These are phyloP conservation scores for Tulasnella sp. DNA, from an alignment of 768 basidiomycete species.

Conservation along the genomic window DNA sequence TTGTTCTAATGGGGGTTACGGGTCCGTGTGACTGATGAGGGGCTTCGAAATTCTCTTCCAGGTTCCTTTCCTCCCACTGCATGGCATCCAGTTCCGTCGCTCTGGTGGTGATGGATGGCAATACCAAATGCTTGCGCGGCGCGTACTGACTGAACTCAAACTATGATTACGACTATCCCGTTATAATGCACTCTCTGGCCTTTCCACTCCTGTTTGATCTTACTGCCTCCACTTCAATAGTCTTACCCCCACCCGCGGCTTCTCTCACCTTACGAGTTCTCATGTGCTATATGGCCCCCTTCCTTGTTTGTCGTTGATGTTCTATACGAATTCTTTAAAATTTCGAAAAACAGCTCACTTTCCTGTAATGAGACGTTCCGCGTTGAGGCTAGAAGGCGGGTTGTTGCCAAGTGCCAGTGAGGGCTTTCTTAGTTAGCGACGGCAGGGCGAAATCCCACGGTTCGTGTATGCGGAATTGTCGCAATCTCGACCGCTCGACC, in stretches of 20 bases:
- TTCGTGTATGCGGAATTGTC: neutral
- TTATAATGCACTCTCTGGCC: neutral
- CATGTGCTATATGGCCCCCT: neutral
- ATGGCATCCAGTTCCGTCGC: slow-evolving; percentile 93
- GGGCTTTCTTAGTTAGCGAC: neutral
- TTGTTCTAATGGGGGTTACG: neutral
- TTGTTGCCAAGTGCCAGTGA: neutral
- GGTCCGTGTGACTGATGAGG: neutral
- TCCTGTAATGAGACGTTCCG: neutral
- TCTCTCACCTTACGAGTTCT: neutral
- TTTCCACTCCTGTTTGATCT: neutral
- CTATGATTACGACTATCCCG: slow-evolving; percentile 43
- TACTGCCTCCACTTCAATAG: neutral
- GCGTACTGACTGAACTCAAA: slow-evolving; percentile 84
- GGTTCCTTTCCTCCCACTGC: slow-evolving; percentile 90
- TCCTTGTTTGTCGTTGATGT: neutral
- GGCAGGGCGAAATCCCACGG: neutral
- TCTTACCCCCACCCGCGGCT: neutral
- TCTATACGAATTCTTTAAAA: neutral
- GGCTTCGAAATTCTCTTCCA: slow-evolving; percentile 38
- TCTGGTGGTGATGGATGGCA: slow-evolving; percentile 92
- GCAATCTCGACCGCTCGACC: neutral
- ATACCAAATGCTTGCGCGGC: slow-evolving; percentile 90
- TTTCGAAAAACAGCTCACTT: neutral
- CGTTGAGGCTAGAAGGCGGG: neutral